phyloP scores from a whole-genome alignment of 257 asterid species.

The Buddleja alternifolia region DNA sequence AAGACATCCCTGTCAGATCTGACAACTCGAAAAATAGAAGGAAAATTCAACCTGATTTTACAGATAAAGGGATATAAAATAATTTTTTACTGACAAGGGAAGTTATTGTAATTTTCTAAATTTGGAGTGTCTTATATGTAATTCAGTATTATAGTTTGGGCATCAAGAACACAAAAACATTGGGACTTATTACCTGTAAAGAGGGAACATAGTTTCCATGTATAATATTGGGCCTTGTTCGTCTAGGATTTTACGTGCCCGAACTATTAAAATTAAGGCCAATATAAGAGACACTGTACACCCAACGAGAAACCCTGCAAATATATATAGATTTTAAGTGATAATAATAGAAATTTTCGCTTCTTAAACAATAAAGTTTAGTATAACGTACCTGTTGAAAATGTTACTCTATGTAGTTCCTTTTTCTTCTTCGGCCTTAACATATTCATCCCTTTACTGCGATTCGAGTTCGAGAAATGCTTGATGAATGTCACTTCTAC shows the following conservation, averaged over 20 bases:
- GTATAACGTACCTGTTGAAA: conserved; percentile 44
- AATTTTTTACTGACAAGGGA: too few species aligned
- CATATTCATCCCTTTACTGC: conserved; percentile 52
- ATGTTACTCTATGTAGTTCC: conserved; percentile 49
- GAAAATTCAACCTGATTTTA: too few species aligned
- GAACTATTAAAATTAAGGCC: too few species aligned
- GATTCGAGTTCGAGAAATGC: conserved; percentile 61
- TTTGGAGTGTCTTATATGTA: too few species aligned
- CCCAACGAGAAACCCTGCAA: conserved; percentile 59
- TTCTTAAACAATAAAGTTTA: not conserved
- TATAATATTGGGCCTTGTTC: conserved; percentile 41
- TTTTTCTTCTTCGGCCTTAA: conserved; percentile 47
- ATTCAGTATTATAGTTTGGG: not conserved
- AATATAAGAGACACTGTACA: conserved; percentile 58
- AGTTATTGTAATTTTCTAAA: too few species aligned
- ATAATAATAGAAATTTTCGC: not conserved
- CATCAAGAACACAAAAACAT: conserved; percentile 5
- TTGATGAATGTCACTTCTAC: conserved; percentile 56
- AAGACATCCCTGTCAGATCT: too few species aligned
- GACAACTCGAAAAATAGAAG: too few species aligned
- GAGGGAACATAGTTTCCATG: conserved; percentile 67
- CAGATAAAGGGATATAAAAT: too few species aligned
- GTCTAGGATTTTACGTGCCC: conserved; percentile 42
- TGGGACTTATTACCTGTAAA: too few species aligned
- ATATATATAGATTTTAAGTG: conserved; percentile 6